Base-by-base conservation (phyloP, 139 green algal genomes). In the Chlorella sp. region DNA sequence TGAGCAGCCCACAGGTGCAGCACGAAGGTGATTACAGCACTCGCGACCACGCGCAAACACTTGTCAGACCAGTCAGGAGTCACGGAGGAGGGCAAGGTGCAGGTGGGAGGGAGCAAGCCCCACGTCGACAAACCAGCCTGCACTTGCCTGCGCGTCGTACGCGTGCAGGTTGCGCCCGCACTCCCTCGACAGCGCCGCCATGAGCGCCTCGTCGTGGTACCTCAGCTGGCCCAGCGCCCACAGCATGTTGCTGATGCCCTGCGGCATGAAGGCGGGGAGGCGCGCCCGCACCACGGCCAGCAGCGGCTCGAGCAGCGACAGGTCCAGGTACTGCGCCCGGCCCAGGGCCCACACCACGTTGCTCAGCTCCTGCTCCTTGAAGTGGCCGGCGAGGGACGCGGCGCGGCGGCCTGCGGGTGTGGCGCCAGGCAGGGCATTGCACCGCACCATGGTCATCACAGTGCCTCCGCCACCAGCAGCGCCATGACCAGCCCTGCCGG, bases 281-380 rank as follows among this genome's bases (percentile, higher is more conserved):
- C 85, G 83, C 27, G 49, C 35, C 3, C 32, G 20, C 1, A 80
- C 80, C 42, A 80, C 78, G 0, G 5, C 62, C 76, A 89, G 73
- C 62, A 89, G 78, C 5, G 64, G 31, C 36, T 67, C 34, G 51
- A 84, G 34, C 1, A 69, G 29, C 2, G 5, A 26, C 17, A 22
- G 50, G 6, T 68, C 49, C 3, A 70, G 27, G 14, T 20, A 26
- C 2, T 73, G 64, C 42, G 31, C n/a, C 35, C 72, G 81, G 72
- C 72, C 84, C 70, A 86, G 67, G 2, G 80, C 84, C 84, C 84
- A 89, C 35, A 89, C 69, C 51, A 84, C 66, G 69, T 89, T 89
- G 64, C 67, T 76, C 32, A 89, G 78, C 79, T 89, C 84, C 71
- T 89, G 84, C 80, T 89, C 84, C 73, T 89, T 89, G 72, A 89